phyloP scores from a whole-genome alignment of 306 rosid species.

The Gynostemma pentaphyllum region DNA sequence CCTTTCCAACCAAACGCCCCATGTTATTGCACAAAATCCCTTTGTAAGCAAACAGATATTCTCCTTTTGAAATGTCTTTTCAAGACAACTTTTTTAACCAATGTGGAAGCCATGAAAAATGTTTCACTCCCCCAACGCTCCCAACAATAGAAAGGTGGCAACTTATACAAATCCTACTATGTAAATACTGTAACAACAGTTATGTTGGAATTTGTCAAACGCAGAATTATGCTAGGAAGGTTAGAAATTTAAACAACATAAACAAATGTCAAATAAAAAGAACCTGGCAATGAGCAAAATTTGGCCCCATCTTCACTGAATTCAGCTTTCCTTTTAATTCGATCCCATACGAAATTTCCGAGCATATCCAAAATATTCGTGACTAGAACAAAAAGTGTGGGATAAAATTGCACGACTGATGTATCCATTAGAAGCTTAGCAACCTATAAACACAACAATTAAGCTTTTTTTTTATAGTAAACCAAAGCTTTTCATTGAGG shows the following conservation, averaged over 20 bases:
- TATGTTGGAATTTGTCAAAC: neutral
- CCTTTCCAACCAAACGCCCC: too few species aligned
- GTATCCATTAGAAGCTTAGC: slow-evolving; percentile 92
- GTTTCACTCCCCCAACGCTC: neutral
- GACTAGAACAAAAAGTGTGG: slow-evolving; percentile 81
- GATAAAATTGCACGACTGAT: slow-evolving; percentile 69
- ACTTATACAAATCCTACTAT: too few species aligned
- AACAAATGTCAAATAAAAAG: slow-evolving; percentile 5
- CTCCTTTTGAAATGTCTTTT: neutral
- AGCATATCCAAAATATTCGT: slow-evolving; percentile 85
- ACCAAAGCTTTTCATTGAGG: too few species aligned
- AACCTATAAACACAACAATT: slow-evolving; percentile 50
- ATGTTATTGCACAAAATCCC: too few species aligned
- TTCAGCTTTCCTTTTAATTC: slow-evolving; percentile 79
- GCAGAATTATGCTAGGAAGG: neutral
- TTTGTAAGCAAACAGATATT: too few species aligned
- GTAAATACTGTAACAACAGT: neutral
- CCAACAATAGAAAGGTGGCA: neutral
- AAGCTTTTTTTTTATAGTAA: too few species aligned
- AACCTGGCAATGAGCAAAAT: slow-evolving; percentile 56
- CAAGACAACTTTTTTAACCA: neutral
- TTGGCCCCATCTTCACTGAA: slow-evolving; percentile 60
- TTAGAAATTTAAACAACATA: neutral
- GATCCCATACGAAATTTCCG: slow-evolving; percentile 89
- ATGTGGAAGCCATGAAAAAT: neutral